These are phyloP conservation scores for Scheffersomyces titani DNA, from an alignment of 1,139 yeast species.

Conservation along the genomic window DNA sequence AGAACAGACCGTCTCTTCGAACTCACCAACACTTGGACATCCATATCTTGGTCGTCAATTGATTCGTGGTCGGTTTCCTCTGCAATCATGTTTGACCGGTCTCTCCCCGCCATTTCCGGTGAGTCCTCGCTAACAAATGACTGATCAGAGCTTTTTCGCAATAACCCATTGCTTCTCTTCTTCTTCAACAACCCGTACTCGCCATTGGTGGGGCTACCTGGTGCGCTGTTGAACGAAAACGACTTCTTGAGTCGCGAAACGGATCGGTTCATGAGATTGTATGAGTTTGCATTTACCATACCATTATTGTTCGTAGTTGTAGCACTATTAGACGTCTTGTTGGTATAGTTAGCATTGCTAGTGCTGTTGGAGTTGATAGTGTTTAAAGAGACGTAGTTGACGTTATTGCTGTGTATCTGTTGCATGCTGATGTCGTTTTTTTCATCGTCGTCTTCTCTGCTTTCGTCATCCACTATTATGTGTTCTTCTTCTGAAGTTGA, in stretches of 20 bases:
- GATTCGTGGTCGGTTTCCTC: slow-evolving; percentile 23
- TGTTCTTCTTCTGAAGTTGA: neutral
- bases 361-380: neutral
- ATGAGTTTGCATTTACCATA: neutral
- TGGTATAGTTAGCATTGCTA: neutral
- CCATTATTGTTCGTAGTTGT: neutral
- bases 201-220: slow-evolving; percentile 9
- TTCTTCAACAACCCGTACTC: slow-evolving; percentile 8
- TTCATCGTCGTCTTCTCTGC: slow-evolving; percentile 5
- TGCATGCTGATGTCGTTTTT: slow-evolving; percentile 1
- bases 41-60: slow-evolving; percentile 47
- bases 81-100: neutral
- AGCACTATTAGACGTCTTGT: neutral
- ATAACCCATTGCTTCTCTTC: slow-evolving; percentile 8
- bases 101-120: neutral
- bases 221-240: slow-evolving; percentile 21
- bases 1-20: slow-evolving; percentile 66
- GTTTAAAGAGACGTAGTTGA: neutral
- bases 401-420: slow-evolving; percentile 2
- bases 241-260: slow-evolving; percentile 24
- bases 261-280: slow-evolving; percentile 21
- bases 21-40: slow-evolving; percentile 74
- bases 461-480: slow-evolving; percentile 6
- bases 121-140: neutral
- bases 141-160: neutral